Conservation (phyloP, 768 basidiomycete species). For the Leucosporidium scottii region DNA sequence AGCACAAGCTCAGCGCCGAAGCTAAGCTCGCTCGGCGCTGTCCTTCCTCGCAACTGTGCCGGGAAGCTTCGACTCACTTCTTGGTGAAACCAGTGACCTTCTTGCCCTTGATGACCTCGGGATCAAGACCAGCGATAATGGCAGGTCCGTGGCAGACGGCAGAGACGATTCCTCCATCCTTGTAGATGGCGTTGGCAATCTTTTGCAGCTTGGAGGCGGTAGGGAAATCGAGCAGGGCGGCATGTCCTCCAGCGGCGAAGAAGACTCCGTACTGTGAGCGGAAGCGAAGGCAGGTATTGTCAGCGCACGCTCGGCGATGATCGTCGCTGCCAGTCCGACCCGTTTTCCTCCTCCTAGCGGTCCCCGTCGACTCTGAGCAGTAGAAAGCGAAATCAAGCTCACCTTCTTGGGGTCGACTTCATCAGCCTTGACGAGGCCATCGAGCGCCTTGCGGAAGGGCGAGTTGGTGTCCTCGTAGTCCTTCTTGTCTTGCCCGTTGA, state of each 20-base stretch:
- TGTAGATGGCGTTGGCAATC: neutral
- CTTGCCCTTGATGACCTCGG: neutral
- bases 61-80: neutral
- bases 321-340: too few relatives aligned
- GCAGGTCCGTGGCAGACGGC: neutral
- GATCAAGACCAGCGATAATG: neutral
- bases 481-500: neutral
- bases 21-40: too few relatives aligned
- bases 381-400: too few relatives aligned
- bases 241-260: neutral
- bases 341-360: neutral
- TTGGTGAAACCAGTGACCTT: constrained; percentile 1
- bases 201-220: neutral
- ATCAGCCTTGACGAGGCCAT: neutral
- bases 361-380: neutral
- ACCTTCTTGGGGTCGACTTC: neutral
- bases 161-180: neutral
- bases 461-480: neutral
- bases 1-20: too few relatives aligned
- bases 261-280: neutral
- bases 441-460: neutral
- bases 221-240: neutral
- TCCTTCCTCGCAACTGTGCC: too few relatives aligned
- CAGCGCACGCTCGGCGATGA: too few relatives aligned
- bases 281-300: neutral